Percentiles rank a stretch among this genome's conserved stretches.
Conservation (phyloP, 495 filamentous ascomycete species). For the Aspergillus haitiensis region DNA sequence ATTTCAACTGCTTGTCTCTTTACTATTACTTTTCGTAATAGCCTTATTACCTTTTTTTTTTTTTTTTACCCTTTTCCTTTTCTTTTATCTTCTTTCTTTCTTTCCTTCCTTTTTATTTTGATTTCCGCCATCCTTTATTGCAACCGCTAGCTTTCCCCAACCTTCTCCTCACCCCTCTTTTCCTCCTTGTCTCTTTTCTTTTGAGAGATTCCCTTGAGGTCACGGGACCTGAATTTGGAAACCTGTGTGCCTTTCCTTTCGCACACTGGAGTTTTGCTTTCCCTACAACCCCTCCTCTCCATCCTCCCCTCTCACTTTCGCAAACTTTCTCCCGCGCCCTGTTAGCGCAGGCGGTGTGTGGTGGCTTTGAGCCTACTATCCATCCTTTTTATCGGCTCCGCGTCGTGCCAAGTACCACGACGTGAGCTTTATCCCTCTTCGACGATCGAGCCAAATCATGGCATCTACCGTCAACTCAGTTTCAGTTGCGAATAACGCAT, state of each 20-base stretch:
- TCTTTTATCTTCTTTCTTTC: background rate
- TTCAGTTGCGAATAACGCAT: slow-evolving; percentile 46
- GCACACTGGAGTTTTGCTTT: slow-evolving; percentile 13
- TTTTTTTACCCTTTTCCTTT: background rate
- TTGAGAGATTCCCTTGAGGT: slow-evolving; percentile 16
- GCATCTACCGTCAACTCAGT: slow-evolving; percentile 52
- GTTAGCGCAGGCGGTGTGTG: slow-evolving; percentile 46
- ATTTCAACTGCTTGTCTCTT: background rate
- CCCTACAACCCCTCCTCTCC: slow-evolving; percentile 22
- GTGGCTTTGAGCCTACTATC: slow-evolving; percentile 34
- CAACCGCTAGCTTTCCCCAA: slow-evolving; percentile 1
- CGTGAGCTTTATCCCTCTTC: slow-evolving; percentile 35
- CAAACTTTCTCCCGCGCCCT: slow-evolving; percentile 18
- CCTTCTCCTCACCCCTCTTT: slow-evolving; percentile 1
- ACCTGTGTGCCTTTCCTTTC: slow-evolving; percentile 17
- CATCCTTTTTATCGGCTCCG: slow-evolving; percentile 27
- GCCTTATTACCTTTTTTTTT: background rate
- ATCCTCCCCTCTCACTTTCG: slow-evolving; percentile 13
- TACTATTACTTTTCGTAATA: background rate
- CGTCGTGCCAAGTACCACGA: slow-evolving; percentile 46
- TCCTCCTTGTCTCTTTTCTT: slow-evolving; percentile 10
- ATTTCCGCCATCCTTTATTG: slow-evolving; percentile 4
- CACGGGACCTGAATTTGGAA: slow-evolving; percentile 25
- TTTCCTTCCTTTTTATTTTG: background rate
- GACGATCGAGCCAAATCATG: slow-evolving; percentile 42